A percentile compares a stretch with the other conserved stretches of the same genome.
Evolutionary conservation across 768 basidiomycete species (phyloP).

Genomic region (Epithele typhae): DNA sequence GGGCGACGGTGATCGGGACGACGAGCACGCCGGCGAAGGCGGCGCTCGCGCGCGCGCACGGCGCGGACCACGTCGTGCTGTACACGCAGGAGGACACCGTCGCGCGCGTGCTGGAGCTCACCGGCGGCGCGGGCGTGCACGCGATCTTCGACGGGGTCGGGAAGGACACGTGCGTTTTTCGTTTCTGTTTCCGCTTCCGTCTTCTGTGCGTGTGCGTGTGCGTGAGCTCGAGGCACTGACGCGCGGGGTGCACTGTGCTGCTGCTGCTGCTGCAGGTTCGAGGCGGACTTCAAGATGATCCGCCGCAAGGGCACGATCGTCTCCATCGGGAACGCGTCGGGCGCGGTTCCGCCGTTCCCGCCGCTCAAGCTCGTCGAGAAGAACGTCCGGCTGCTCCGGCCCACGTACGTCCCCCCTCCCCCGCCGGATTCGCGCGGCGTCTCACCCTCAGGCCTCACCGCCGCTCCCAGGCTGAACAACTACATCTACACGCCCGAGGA

Average conservation of each 20-base stretch:
- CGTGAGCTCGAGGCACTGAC: not conserved
- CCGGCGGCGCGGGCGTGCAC: slow-evolving; percentile 76
- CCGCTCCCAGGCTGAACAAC: slow-evolving; percentile 53
- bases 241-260: not conserved
- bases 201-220: not conserved
- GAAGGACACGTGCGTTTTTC: slow-evolving; percentile 73
- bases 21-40: slow-evolving; percentile 83
- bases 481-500: slow-evolving; percentile 77
- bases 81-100: slow-evolving; percentile 73
- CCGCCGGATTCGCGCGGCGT: not conserved
- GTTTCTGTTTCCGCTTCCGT: not conserved
- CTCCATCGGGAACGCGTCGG: slow-evolving; percentile 89
- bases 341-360: slow-evolving; percentile 71
- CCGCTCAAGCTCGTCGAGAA: slow-evolving; percentile 72
- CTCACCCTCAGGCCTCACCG: not conserved
- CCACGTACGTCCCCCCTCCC: slow-evolving; percentile 42
- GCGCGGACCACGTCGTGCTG: slow-evolving; percentile 82
- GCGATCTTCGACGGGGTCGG: slow-evolving; percentile 92
- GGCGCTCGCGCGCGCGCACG: slow-evolving; percentile 65
- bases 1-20: slow-evolving; percentile 91
- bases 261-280: slow-evolving; percentile 45
- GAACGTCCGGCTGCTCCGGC: slow-evolving; percentile 74
- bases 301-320: slow-evolving; percentile 88
- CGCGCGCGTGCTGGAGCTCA: slow-evolving; percentile 65
- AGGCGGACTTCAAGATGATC: slow-evolving; percentile 75